Evolutionary conservation across 148 eudicot species (phyloP).

Genomic region (Cornus florida): DNA sequence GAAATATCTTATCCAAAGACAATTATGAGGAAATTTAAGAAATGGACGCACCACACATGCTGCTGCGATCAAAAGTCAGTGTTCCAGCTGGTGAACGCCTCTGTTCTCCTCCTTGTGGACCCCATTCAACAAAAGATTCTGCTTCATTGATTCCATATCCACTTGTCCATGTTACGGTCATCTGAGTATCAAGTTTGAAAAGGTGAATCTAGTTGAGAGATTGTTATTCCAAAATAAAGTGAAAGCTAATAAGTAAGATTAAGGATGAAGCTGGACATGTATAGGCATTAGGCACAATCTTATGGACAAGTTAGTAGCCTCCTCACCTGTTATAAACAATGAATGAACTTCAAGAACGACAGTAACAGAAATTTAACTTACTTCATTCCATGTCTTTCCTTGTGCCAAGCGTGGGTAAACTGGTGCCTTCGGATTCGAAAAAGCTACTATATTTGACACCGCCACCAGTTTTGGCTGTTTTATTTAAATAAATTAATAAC

Average conservation of each 20-base stretch:
- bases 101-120: conserved; percentile 43
- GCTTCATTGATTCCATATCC: conserved; percentile 71
- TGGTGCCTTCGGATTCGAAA: conserved; percentile 87
- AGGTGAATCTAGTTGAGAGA: conserved; percentile 3
- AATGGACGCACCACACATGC: conserved; percentile 74
- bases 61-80: conserved; percentile 61
- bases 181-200: conserved; percentile 37
- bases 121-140: conserved; percentile 71
- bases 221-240: neutral
- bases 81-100: conserved; percentile 65
- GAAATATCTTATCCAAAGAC: neutral
- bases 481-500: neutral
- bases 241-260: neutral
- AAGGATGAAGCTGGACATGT: neutral
- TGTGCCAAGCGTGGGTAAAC: conserved; percentile 87
- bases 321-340: neutral
- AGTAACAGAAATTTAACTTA: conserved; percentile 30
- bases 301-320: neutral
- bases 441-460: conserved; percentile 60
- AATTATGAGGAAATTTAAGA: neutral
- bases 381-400: conserved; percentile 89
- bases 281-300: neutral
- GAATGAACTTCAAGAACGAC: neutral
- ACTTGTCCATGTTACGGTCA: conserved; percentile 90
- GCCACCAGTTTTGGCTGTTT: conserved; percentile 83